Conservation (phyloP, 192 early-diverging fungal species). For the Coemansia sp. region DNA sequence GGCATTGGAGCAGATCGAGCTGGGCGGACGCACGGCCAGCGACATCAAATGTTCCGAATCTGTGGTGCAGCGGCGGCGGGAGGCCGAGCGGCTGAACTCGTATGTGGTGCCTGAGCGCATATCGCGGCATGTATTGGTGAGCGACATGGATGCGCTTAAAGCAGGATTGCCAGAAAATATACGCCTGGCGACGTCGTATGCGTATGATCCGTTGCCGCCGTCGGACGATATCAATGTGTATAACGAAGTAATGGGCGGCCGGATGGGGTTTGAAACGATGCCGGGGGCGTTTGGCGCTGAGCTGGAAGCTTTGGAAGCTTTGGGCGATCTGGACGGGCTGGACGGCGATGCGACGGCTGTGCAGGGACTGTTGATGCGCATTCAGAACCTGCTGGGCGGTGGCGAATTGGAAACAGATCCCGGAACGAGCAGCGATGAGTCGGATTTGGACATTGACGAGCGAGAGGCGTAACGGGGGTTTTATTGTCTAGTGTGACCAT, state of each 20-base stretch:
- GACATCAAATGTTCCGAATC: slow-evolving; percentile 1
- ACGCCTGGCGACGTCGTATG: slow-evolving; percentile 30
- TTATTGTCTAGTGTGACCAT: no score
- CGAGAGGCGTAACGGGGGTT: neutral
- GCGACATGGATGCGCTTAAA: slow-evolving; percentile 45
- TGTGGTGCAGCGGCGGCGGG: slow-evolving; percentile 5
- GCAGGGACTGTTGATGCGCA: slow-evolving; percentile 18
- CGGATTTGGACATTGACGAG: neutral
- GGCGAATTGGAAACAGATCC: slow-evolving; percentile 13
- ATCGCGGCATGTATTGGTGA: slow-evolving; percentile 50
- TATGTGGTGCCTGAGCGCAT: slow-evolving; percentile 45
- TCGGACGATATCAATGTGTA: slow-evolving; percentile 39
- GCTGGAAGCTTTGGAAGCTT: neutral
- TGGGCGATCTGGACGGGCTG: neutral
- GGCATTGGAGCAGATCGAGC: slow-evolving; percentile 38
- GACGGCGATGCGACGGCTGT: slow-evolving; percentile 14
- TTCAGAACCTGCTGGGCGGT: slow-evolving; percentile 14
- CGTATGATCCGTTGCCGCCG: slow-evolving; percentile 53
- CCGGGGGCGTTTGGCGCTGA: slow-evolving; percentile 33
- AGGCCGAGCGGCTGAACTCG: slow-evolving; percentile 30
- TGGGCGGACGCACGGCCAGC: neutral
- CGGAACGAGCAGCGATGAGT: slow-evolving; percentile 39
- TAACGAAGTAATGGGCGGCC: slow-evolving; percentile 16
- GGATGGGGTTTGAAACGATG: slow-evolving; percentile 15
- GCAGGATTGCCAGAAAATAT: slow-evolving; percentile 37